phyloP scores from a whole-genome alignment of 2,329 filamentous ascomycete species.

The Thermomyces lanuginosus region DNA sequence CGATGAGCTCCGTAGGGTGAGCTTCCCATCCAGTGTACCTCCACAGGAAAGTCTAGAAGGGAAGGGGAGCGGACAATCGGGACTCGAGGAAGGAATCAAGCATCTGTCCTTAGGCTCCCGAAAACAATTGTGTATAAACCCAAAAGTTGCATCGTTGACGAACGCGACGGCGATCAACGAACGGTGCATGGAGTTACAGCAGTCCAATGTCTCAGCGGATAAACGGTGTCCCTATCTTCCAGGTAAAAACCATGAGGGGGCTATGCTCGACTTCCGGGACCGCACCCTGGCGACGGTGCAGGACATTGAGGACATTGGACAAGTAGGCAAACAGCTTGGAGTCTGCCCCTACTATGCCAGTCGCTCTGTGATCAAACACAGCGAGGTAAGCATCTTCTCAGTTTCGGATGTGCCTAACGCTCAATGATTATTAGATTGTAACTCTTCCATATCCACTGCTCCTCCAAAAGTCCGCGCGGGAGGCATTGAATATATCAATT shows the following conservation, averaged over 20 bases:
- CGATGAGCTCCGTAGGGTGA: slow-evolving; percentile 61
- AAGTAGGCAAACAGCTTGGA: slow-evolving; percentile 58
- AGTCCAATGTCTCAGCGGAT: slow-evolving; percentile 44
- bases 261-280: slow-evolving; percentile 70
- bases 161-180: slow-evolving; percentile 77
- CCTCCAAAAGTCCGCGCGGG: slow-evolving; percentile 69
- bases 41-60: slow-evolving; percentile 12
- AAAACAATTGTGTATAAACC: slow-evolving; percentile 81
- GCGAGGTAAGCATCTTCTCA: slow-evolving; percentile 39
- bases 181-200: slow-evolving; percentile 75
- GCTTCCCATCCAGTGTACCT: slow-evolving; percentile 55
- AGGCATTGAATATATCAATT: slow-evolving; percentile 71
- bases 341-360: slow-evolving; percentile 97
- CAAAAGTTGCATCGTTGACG: slow-evolving; percentile 54
- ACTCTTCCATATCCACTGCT: slow-evolving; percentile 85
- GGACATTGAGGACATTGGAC: slow-evolving; percentile 82
- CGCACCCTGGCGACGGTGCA: slow-evolving; percentile 66
- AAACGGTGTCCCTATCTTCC: slow-evolving; percentile 64
- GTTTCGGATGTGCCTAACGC: not conserved
- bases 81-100: slow-evolving; percentile 49
- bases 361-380: slow-evolving; percentile 59
- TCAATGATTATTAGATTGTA: slow-evolving; percentile 42
- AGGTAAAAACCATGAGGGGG: slow-evolving; percentile 53
- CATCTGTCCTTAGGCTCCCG: slow-evolving; percentile 71
- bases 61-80: slow-evolving; percentile 10